Conservation (phyloP, 176 grass and related monocot genomes). For the Oryza glaberrima region DNA sequence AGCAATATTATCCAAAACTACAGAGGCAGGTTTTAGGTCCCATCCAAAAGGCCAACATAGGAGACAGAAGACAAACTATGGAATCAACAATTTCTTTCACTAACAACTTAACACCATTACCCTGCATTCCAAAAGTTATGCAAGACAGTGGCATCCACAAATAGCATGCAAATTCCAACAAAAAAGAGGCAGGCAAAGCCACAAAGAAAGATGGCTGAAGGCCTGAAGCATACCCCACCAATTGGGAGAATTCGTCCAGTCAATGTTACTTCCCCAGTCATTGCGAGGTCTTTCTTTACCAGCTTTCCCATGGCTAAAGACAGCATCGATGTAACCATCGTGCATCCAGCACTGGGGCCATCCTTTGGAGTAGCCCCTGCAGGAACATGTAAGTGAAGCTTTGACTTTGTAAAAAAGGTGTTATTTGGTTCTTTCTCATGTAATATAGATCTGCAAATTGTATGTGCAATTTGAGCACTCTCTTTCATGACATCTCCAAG, state of each 20-base stretch:
- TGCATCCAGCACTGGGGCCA: slow-evolving; percentile 89
- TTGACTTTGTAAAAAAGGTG: slow-evolving; percentile 70
- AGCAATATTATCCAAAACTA: slow-evolving; percentile 6
- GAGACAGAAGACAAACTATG: background rate
- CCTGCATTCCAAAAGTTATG: slow-evolving; percentile 7
- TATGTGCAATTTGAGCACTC: slow-evolving; percentile 93
- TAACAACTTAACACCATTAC: background rate
- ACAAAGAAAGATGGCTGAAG: slow-evolving; percentile 24
- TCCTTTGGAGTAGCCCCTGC: slow-evolving; percentile 95
- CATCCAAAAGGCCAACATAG: background rate
- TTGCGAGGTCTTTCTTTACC: slow-evolving; percentile 84
- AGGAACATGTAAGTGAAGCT: slow-evolving; percentile 91
- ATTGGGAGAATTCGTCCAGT: slow-evolving; percentile 95
- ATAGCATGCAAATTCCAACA: slow-evolving; percentile 24
- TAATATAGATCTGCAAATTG: slow-evolving; percentile 76
- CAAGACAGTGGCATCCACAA: background rate
- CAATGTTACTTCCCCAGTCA: slow-evolving; percentile 96
- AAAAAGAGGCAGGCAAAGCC: background rate
- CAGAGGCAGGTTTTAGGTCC: background rate
- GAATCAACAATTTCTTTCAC: slow-evolving; percentile 15
- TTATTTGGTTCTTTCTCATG: slow-evolving; percentile 69
- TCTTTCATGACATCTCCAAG: slow-evolving; percentile 99
- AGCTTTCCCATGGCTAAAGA: slow-evolving; percentile 83
- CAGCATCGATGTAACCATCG: slow-evolving; percentile 94
- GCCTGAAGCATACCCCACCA: slow-evolving; percentile 71